Evolutionary conservation across 2,329 filamentous ascomycete genomes (phyloP), one percentile per base, ranked within the genome.

Genomic region (Colletotrichum plurivorum): DNA sequence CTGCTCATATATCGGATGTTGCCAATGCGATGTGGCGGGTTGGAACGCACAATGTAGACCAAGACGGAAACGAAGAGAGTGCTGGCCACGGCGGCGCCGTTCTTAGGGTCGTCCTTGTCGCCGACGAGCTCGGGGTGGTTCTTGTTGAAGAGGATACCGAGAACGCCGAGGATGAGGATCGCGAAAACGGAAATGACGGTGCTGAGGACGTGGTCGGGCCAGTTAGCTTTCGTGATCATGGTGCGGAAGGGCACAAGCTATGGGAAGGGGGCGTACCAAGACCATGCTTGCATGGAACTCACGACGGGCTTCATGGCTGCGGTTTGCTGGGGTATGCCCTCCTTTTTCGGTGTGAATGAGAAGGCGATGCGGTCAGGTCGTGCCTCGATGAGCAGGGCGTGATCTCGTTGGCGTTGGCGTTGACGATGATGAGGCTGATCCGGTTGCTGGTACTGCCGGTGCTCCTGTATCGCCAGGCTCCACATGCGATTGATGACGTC

Each of bases 251-350:
- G 16, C 22, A 49, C 59, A 12, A 20, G 46, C 43, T n/a, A 36
- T 36, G 9, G 31, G 31, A 36, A 36, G 46, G 62, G 18, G 68
- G 81, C 90, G 78, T 86, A 98, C 95, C 95, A 97, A 85, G 91
- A 94, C 94, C 95, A 98, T 78, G 95, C 95, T 84, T 97, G 95
- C 84, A 95, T 89, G 74, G 94, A 92, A 78, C 94, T 93, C 75
- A 98, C 93, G 79, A 98, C 86, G 75, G 95, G 95, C 91, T 98
- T 98, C 95, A 98, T 98, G 78, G 77, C 89, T 85, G 81, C 74
- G 74, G 73, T 71, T 59, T 48, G n/a, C 20, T 45, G 27, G 55
- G 52, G 52, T 15, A 16, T 15, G 12, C n/a, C 36, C 16, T 55
- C 41, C 31, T 10, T 39, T 13, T 27, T 25, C 18, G 58, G 16